Evolutionary conservation across 805 yeast genomes (phyloP).

Genomic region (Candida ascalaphidarum): DNA sequence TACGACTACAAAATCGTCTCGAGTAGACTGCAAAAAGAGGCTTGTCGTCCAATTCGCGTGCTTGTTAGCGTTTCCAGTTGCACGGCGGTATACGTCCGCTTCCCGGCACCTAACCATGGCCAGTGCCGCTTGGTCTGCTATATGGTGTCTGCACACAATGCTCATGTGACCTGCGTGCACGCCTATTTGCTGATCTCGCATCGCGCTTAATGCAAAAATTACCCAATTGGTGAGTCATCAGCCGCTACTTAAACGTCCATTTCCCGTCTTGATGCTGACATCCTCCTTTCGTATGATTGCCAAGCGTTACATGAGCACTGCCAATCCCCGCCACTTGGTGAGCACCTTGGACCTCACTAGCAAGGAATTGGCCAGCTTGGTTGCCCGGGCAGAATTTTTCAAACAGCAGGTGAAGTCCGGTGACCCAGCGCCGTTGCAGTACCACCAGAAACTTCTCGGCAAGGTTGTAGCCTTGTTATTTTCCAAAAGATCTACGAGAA

Average conservation of each 20-base stretch:
- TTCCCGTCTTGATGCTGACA: constrained; percentile 5
- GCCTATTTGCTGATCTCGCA: constrained; percentile 8
- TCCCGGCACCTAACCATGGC: too few relatives aligned
- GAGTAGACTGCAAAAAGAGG: too few relatives aligned
- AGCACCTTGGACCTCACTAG: constrained; percentile 73
- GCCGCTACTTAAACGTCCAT: too few relatives aligned
- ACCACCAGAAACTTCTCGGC: constrained; percentile 57
- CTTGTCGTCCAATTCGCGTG: too few relatives aligned
- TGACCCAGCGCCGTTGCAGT: constrained; percentile 6
- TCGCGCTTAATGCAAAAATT: constrained; percentile 9
- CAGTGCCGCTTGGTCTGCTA: too few relatives aligned
- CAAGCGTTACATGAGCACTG: neutral
- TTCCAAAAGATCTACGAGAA: constrained; percentile 89
- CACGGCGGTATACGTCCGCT: too few relatives aligned
- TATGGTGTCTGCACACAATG: too few relatives aligned
- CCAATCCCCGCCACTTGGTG: constrained; percentile 58
- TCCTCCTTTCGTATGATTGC: constrained; percentile 4
- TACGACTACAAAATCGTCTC: too few relatives aligned
- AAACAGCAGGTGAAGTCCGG: constrained; percentile 56
- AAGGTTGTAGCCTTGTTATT: constrained; percentile 78
- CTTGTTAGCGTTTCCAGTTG: too few relatives aligned
- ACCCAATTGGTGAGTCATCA: constrained; percentile 9
- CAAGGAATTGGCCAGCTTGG: constrained; percentile 62
- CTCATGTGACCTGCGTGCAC: too few relatives aligned
- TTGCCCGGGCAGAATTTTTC: constrained; percentile 62